Base-by-base conservation (phyloP, 2,329 filamentous ascomycete species). In the Dothideomycetes sp. region DNA sequence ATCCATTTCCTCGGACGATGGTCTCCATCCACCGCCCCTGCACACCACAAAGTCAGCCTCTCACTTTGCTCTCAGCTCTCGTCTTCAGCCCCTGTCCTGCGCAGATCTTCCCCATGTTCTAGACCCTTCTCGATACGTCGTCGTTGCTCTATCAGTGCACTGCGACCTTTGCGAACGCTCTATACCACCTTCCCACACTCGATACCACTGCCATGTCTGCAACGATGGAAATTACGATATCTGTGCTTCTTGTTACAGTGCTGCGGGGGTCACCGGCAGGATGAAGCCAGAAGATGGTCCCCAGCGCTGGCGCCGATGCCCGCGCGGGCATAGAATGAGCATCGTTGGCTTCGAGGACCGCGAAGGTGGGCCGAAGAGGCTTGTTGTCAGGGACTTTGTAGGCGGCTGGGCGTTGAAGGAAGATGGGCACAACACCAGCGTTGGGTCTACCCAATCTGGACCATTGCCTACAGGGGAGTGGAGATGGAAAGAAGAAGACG, bases 211-310 rank as follows among this genome's bases (percentile, higher is more conserved):
- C 60, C 79, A 77, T 36, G 65, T 70, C 37, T 94, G 87, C 59
- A 77, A 75, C 37, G 66, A 73, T 19, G 87, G 87, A n/a, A 83
- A 93, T 57, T 94, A 91, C 58, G 85, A 95, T 50, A 75, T 94
- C 35, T 95, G 88, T 62, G 70, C 70, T 14, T 66, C 71, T 3
- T 95, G 88, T 66, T 95, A 95, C 58, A 64, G 72, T 36, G 73
- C 72, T 34, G 69, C 88, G 5, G 72, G 83, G 2, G 61, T 68
- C 2, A 70, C 71, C 0, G 72, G 74, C 7, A 76, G 75, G 34
- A 79, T 95, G 45, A 78, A 75, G 40, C 64, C 68, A 14, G 81
- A 88, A 45, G 87, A 94, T 48, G 87, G 88, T 0, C 70, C 77
- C 4, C 70, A 69, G 9, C 88, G 88, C 3, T 95, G 89, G 89